Evolutionary conservation across 2,329 filamentous ascomycete genomes (phyloP), one percentile per base, ranked within the genome.

Genomic region (Tolypocladium capitatum): DNA sequence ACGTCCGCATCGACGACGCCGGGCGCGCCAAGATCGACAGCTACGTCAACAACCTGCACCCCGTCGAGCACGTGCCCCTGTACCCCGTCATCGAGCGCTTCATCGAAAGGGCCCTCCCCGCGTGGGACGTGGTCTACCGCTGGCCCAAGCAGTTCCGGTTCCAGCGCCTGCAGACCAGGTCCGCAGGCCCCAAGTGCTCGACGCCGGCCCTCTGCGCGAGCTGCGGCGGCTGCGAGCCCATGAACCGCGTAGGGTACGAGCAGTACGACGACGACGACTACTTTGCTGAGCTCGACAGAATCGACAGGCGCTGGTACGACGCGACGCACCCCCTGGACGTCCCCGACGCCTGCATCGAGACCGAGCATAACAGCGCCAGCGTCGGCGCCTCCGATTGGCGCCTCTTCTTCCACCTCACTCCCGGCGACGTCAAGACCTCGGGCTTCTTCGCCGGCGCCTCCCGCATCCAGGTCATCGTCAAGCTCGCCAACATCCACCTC

Each of bases 401-500:
- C 27, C 20, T 33, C 6, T 27, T 40, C 11, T 43, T 44, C 34
- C n/a, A 28, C 10, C 27, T 49, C 8, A 8, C 27, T 14, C 10
- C 55, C 20, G 43, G 50, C 14, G 53, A 60, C 14, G 53, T 64
- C 43, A 58, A 61, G 32, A 48, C 55, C 3, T 46, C 51, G 1
- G 55, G 55, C 1, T 69, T 65, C 52, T 62, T 63, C 43, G 34
- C 57, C 4, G 55, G 53, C 24, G 49, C 52, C 3, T 48, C 57
- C 10, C 62, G 62, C 3, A 61, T 84, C 0, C 81, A 85, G 50
- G 67, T 85, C 36, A 78, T 84, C 47, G 72, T 81, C 46, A 83
- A 83, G 59, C 63, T 85, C 11, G 71, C 76, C 14, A 78, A 74
- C 43, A 76, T 84, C 41, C 69, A 81, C 28, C 67, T 84, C 1